Evolutionary conservation across 805 yeast genomes (phyloP).

Genomic region (Candida cerambycidarum): DNA sequence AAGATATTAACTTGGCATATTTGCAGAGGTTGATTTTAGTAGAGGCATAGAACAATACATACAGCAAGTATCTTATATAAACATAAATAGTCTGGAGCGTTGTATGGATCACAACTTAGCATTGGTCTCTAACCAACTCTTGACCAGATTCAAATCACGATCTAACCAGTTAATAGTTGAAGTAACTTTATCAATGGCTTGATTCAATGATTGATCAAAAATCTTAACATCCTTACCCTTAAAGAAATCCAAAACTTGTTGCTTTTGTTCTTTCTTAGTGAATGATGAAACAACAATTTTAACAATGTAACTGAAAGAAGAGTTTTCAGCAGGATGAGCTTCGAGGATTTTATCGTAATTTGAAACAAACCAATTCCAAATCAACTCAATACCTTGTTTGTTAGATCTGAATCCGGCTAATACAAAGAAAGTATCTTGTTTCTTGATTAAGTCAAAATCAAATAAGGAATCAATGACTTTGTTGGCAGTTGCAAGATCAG

Average conservation of each 20-base stretch:
- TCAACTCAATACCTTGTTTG: slow-evolving; percentile 61
- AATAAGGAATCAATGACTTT: slow-evolving; percentile 57
- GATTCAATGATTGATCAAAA: slow-evolving; percentile 63
- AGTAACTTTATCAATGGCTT: slow-evolving; percentile 58
- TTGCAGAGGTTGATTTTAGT: slow-evolving; percentile 21
- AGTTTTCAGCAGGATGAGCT: slow-evolving; percentile 75
- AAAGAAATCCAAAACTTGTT: slow-evolving; percentile 53
- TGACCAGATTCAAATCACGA: slow-evolving; percentile 51
- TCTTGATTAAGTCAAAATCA: slow-evolving; percentile 55
- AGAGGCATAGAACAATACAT: background rate
- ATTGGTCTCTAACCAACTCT: slow-evolving; percentile 47
- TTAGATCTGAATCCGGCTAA: slow-evolving; percentile 69
- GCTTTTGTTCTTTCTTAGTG: slow-evolving; percentile 53
- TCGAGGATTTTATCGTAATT: slow-evolving; percentile 73
- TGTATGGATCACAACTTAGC: slow-evolving; percentile 22
- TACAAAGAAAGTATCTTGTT: slow-evolving; percentile 76
- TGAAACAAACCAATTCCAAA: slow-evolving; percentile 69
- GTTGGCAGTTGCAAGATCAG: slow-evolving; percentile 49
- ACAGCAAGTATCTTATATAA: background rate
- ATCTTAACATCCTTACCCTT: slow-evolving; percentile 58
- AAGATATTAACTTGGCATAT: slow-evolving; percentile 43
- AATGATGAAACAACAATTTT: slow-evolving; percentile 59
- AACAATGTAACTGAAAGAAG: slow-evolving; percentile 78
- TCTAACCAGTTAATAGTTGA: slow-evolving; percentile 57
- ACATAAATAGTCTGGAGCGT: too few relatives aligned